Evolutionary conservation across 2,329 filamentous ascomycete species (phyloP).

Genomic region (Sarocladiaceae sp.): DNA sequence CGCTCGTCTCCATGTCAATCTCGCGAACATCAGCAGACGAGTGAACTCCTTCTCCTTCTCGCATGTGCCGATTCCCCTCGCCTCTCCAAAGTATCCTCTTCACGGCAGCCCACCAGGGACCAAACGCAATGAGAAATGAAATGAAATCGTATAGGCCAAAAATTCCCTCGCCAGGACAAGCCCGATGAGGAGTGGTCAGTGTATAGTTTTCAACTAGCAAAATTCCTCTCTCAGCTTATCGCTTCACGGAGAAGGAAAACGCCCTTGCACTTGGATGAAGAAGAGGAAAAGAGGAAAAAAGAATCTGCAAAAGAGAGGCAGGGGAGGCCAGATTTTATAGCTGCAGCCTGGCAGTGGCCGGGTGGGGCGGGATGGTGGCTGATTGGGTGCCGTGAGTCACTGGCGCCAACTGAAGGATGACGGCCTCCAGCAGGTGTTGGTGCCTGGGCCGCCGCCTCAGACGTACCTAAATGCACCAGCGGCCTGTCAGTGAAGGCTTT

Average conservation of each 20-base stretch:
- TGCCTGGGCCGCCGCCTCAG: neutral
- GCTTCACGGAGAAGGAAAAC: conserved; percentile 55
- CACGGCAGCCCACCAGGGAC: conserved; percentile 27
- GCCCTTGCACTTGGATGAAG: conserved; percentile 61
- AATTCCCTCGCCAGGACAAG: conserved; percentile 64
- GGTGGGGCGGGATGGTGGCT: conserved; percentile 4
- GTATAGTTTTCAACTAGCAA: conserved; percentile 84
- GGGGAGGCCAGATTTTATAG: conserved; percentile 29
- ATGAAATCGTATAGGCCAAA: conserved; percentile 47
- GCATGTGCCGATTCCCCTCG: no score
- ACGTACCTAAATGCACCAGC: neutral
- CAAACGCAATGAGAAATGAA: conserved; percentile 35
- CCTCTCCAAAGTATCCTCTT: conserved; percentile 25
- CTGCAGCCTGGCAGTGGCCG: neutral
- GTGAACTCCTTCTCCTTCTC: no score
- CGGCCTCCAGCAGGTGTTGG: conserved; percentile 5
- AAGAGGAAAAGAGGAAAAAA: conserved; percentile 37
- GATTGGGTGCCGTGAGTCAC: conserved; percentile 6
- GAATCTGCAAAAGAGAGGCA: conserved; percentile 16
- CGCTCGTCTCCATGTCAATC: no score
- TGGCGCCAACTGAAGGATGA: neutral
- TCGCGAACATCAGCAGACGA: no score
- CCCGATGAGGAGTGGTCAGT: conserved; percentile 63
- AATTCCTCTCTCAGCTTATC: conserved; percentile 72
- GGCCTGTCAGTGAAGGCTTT: no score